phyloP scores from a whole-genome alignment of 768 basidiomycete species.

The Postia placenta region DNA sequence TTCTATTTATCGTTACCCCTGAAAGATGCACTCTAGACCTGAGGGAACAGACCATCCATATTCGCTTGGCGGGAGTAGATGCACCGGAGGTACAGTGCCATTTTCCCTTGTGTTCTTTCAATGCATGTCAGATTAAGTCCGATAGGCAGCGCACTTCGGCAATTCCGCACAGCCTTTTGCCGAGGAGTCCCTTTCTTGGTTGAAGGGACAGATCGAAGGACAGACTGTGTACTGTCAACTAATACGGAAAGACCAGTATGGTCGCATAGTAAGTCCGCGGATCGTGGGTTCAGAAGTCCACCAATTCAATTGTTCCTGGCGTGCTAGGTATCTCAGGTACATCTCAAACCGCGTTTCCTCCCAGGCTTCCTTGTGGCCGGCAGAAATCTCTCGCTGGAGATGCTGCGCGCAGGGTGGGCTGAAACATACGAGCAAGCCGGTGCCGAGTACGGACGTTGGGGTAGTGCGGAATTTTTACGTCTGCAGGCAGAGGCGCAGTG shows the following conservation, averaged over 20 bases:
- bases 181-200: conserved; percentile 70
- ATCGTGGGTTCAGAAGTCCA: no score
- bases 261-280: conserved; percentile 56
- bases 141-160: conserved; percentile 79
- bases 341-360: conserved; percentile 45
- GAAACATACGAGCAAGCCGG: conserved; percentile 72
- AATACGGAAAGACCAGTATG: conserved; percentile 75
- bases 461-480: conserved; percentile 56
- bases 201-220: conserved; percentile 50
- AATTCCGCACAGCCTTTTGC: conserved; percentile 69
- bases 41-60: conserved; percentile 75
- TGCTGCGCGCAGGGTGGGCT: conserved; percentile 76
- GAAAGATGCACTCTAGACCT: conserved; percentile 63
- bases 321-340: conserved; percentile 71
- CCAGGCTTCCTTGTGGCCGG: conserved; percentile 44
- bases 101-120: not conserved
- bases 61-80: conserved; percentile 87
- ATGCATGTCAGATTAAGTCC: not conserved
- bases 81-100: conserved; percentile 73
- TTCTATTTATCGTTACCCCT: no score
- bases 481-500: conserved; percentile 39
- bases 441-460: conserved; percentile 71
- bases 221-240: conserved; percentile 67
- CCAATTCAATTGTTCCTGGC: no score
- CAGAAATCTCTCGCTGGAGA: conserved; percentile 54